Evolutionary conservation across 108 stramenopile species (phyloP).

Genomic region (Epithemia pelagica): DNA sequence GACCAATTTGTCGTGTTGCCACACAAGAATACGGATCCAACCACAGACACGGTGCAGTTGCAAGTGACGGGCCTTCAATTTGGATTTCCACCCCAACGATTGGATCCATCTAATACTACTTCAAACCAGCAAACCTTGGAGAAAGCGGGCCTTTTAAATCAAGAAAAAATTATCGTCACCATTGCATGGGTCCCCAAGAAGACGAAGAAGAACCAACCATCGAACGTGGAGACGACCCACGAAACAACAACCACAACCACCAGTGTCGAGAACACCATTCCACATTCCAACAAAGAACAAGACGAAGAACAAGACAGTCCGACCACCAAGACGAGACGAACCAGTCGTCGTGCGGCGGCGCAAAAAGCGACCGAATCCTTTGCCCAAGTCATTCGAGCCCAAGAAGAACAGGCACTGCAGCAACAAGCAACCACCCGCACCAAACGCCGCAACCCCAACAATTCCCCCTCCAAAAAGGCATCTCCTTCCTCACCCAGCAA

Average conservation of each 20-base stretch:
- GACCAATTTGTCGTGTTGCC: neutral
- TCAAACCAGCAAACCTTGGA: neutral
- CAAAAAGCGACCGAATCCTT: conserved; percentile 39
- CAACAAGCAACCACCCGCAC: conserved; percentile 4
- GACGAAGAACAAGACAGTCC: neutral
- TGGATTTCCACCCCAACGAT: neutral
- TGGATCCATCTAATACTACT: neutral
- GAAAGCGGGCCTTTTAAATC: neutral
- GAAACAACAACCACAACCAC: too few relatives aligned
- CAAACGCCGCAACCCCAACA: neutral
- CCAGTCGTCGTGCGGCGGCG: conserved; percentile 37
- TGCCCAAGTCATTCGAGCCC: conserved; percentile 35
- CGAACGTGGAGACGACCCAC: neutral
- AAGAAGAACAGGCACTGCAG: conserved; percentile 30
- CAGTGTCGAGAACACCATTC: neutral
- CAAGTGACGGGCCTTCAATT: neutral
- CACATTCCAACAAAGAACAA: neutral
- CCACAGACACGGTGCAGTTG: too few relatives aligned
- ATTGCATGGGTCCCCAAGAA: neutral
- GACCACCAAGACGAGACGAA: neutral
- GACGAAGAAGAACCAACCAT: neutral
- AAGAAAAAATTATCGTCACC: conserved; percentile 1
- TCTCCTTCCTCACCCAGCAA: neutral
- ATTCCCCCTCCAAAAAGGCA: conserved; percentile 11
- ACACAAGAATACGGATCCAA: conserved; percentile 1